Percentiles rank a stretch among this genome's conserved stretches.
Evolutionary conservation across 352 stramenopile genomes (phyloP).

Genomic region (Globisporangium spiculum): DNA sequence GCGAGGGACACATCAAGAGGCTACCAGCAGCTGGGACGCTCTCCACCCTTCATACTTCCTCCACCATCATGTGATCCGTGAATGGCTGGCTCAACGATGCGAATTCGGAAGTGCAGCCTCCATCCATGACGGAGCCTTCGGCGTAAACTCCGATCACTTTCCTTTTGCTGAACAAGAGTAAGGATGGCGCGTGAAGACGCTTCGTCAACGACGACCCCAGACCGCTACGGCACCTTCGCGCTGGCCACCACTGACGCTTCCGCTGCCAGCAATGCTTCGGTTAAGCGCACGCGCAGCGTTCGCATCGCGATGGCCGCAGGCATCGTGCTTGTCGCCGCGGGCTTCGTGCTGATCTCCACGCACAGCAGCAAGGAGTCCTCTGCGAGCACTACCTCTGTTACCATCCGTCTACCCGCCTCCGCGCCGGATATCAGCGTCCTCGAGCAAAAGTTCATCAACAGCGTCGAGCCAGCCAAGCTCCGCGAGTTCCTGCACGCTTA

Average conservation of each 20-base stretch:
- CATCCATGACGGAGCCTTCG: not conserved
- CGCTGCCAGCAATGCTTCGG: not conserved
- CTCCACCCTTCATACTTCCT: not conserved
- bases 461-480: not conserved
- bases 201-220: not conserved
- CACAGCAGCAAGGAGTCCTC: not conserved
- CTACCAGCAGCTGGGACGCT: not conserved
- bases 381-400: not conserved
- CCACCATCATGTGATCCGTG: not conserved
- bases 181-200: slow-evolving; percentile 6
- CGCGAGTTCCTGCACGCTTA: slow-evolving; percentile 16
- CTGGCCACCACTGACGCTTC: not conserved
- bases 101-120: not conserved
- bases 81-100: not conserved
- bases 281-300: not conserved
- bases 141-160: not conserved
- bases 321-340: slow-evolving; percentile 2
- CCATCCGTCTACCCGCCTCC: not conserved
- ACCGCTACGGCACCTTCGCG: slow-evolving; percentile 11
- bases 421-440: not conserved
- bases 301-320: slow-evolving; percentile 17
- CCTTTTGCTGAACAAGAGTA: not conserved
- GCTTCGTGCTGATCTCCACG: slow-evolving; percentile 8
- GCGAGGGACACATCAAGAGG: not conserved
- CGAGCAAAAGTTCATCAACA: slow-evolving; percentile 6